Base-by-base conservation (phyloP, 306 rosid genomes). In the Cucurbita ficifolia region DNA sequence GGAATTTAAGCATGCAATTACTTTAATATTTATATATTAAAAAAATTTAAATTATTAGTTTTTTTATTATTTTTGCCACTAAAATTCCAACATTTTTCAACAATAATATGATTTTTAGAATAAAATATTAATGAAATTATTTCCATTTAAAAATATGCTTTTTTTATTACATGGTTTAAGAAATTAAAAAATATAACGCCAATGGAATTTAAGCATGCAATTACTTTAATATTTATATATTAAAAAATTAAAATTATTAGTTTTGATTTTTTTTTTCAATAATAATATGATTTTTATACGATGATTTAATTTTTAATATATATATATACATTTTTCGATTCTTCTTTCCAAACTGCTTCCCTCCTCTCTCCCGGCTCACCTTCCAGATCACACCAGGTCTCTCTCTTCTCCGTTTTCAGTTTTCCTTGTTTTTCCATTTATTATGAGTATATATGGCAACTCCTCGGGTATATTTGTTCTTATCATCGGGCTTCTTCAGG, bases 401-500 rank as follows among this genome's bases (percentile, higher is more conserved):
- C 64, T 54, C 76, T 73, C 58, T 75, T 42, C 78, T 73, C 78
- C 45, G 57, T 3, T 38, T 67, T 52, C 7, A 9, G 2, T 51
- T 53, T 21, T 40, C 2, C 36, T 19, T 52, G 19, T 1, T 24
- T 64, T 46, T 14, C 40, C 19, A n/a, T 50, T 36, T 33, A 67
- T 29, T 71, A 56, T n/a, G 42, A 78, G 49, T 80, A 54, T 64
- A 78, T 29, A 56, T 42, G n/a, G 70, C 10, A 59, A 2, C 19
- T 50, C 33, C 60, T 49, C 58, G 70, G 17, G 17, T 48, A 35
- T 13, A 40, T 55, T 51, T 38, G 8, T 57, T 58, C 50, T 10
- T 29, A 50, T 39, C n/a, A 14, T 61, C 49, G 67, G 8, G 16
- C 5, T 53, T 29, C 39, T 83, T 73, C 51, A 81, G 88, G 85